Base-by-base conservation (phyloP, 192 early-diverging fungal genomes). In the Rhizoclosmatium sp. region DNA sequence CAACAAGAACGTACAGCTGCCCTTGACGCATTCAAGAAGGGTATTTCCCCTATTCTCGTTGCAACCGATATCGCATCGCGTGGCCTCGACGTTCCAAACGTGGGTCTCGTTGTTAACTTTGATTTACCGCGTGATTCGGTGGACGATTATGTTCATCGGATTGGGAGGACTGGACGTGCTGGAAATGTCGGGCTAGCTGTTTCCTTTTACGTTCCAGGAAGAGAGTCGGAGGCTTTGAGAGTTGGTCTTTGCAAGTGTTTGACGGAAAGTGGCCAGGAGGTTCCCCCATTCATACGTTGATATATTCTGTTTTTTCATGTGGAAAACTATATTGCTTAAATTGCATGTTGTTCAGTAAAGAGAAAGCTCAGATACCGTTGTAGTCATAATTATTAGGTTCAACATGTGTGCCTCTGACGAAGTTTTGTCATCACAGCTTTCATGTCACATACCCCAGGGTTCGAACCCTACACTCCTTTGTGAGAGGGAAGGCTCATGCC, bases 41-140 rank as follows among this genome's bases (percentile, higher is more conserved):
- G 91, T n/a, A 23, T 48, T 4, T 78, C 73, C 4, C 81, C 81
- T 19, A 81, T 96, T 61, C 92, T 96, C 87, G 95, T 96, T 9
- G 95, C 95, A 23, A 96, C 95, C 7, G 94, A 93, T 47, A 93
- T 95, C 0, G 95, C 95, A 45, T 93, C 93, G 23, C 93, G 95
- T 86, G 95, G 95, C 47, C 82, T 96, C 47, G 92, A 93, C 74
- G 91, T 93, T 12, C 66, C 66, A 47, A 68, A 68, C 42, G 66
- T 68, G 66, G 45, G 45, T 23, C 46, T 19, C 2, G 96, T 98
- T 40, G 88, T 99, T 85, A 95, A 94, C 84, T 98, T 94, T 85
- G 97, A 99, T 73, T 88, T 99, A 77, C 96, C 97, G 41, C 10
- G 39, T 5, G 94, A 91, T 2, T 95, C 98, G 78, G 91, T 94